Conservation (phyloP, 2,329 filamentous ascomycete genomes). For the Botrytis medusae region DNA sequence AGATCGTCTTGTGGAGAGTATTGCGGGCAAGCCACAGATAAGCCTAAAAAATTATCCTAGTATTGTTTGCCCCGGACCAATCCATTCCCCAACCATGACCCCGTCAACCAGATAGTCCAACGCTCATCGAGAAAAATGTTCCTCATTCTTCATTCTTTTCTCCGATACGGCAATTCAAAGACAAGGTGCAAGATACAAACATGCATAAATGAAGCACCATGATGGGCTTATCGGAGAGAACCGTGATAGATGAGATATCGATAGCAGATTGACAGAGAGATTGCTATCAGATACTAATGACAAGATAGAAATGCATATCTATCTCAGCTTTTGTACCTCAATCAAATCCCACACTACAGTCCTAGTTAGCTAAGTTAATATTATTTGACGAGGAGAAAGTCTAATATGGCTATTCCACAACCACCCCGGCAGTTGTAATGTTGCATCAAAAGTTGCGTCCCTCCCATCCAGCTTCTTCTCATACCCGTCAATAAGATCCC, state of each 20-base stretch:
- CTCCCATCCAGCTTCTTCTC: background rate
- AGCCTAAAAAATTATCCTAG: constrained; percentile 19
- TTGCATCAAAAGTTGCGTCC: constrained; percentile 17
- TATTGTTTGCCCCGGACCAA: constrained; percentile 13
- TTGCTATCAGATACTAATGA: constrained; percentile 17
- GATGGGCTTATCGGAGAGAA: background rate
- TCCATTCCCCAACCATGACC: constrained; percentile 8
- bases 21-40: constrained; percentile 14
- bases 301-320: background rate
- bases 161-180: constrained; percentile 1
- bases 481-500: constrained; percentile 20
- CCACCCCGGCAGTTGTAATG: background rate
- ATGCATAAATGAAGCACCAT: constrained; percentile 9
- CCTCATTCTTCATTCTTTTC: constrained; percentile 11
- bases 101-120: background rate
- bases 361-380: background rate
- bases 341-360: background rate
- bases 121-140: background rate
- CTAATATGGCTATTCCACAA: background rate
- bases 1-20: background rate
- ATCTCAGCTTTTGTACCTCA: background rate
- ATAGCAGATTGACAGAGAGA: background rate
- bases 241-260: constrained; percentile 10
- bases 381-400: background rate
- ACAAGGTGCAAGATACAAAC: constrained; percentile 14